Evolutionary conservation across 768 basidiomycete species (phyloP).

Genomic region (Tremella fuciformis): DNA sequence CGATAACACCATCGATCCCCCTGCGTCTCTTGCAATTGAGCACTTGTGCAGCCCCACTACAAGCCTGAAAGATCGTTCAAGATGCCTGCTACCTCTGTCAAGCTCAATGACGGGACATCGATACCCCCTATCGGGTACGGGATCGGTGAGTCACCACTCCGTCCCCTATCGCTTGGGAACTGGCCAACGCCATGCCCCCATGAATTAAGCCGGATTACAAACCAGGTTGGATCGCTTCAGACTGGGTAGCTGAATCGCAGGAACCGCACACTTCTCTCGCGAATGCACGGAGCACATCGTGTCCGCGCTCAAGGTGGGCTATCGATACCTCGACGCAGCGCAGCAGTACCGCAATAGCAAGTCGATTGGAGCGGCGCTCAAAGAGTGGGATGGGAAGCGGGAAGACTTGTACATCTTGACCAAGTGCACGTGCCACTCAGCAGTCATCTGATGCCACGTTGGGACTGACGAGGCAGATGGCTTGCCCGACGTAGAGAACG

Average conservation of each 20-base stretch:
- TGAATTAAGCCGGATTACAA: slow-evolving; percentile 1
- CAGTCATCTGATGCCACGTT: neutral
- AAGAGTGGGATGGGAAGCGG: slow-evolving; percentile 33
- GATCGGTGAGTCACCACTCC: slow-evolving; percentile 20
- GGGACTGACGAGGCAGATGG: neutral
- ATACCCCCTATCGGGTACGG: slow-evolving; percentile 38
- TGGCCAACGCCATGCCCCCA: slow-evolving; percentile 13
- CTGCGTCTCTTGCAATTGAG: too few relatives aligned
- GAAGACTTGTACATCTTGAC: slow-evolving; percentile 60
- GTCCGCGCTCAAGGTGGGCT: slow-evolving; percentile 40
- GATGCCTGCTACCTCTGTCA: neutral
- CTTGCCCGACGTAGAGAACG: neutral
- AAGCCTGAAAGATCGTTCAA: too few relatives aligned
- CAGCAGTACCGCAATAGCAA: slow-evolving; percentile 48
- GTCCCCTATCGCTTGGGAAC: slow-evolving; percentile 8
- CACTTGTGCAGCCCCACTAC: too few relatives aligned
- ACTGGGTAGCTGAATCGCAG: slow-evolving; percentile 4
- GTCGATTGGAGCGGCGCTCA: slow-evolving; percentile 47
- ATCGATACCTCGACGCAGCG: slow-evolving; percentile 47
- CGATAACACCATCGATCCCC: too few relatives aligned
- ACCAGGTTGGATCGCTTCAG: neutral
- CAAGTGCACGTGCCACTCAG: slow-evolving; percentile 30
- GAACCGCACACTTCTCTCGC: slow-evolving; percentile 16
- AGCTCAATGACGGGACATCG: slow-evolving; percentile 36
- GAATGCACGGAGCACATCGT: slow-evolving; percentile 21